A percentile compares a stretch with the other conserved stretches of the same genome.
These are phyloP conservation scores for Crepidotus sp. DNA, from an alignment of 1,284 basidiomycete species.

Conservation along the genomic window DNA sequence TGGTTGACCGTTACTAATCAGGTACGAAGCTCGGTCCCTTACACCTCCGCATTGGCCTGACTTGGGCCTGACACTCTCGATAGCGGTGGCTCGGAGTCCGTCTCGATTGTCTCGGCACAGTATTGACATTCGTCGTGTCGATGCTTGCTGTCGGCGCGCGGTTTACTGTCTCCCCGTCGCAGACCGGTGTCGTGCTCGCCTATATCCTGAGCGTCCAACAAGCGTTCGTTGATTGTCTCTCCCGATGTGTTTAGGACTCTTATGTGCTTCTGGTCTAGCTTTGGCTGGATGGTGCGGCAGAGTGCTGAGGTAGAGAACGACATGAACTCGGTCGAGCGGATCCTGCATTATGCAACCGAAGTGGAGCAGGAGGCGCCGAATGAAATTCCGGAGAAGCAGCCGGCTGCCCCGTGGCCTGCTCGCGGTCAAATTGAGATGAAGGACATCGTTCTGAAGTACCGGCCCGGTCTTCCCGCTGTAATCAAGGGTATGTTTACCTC, in stretches of 20 bases:
- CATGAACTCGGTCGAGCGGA: conserved; percentile 85
- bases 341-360: conserved; percentile 69
- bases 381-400: conserved; percentile 48
- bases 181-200: conserved; percentile 67
- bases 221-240: conserved; percentile 28
- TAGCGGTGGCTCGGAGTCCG: conserved; percentile 82
- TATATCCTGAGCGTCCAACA: conserved; percentile 73
- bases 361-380: conserved; percentile 78
- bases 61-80: conserved; percentile 16
- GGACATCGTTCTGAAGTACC: conserved; percentile 58
- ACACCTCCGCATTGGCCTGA: conserved; percentile 10
- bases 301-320: conserved; percentile 83
- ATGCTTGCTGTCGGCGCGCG: conserved; percentile 71
- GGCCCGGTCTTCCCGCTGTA: conserved; percentile 63
- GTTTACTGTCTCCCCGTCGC: conserved; percentile 68
- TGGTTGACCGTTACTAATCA: conserved; percentile 80
- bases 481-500: conserved; percentile 34
- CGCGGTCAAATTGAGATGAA: conserved; percentile 54
- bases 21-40: not conserved
- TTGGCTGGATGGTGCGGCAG: conserved; percentile 81
- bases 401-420: conserved; percentile 60
- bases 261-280: conserved; percentile 31
- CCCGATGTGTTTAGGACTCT: not conserved
- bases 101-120: conserved; percentile 74
- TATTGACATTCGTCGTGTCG: conserved; percentile 73